Evolutionary conservation across 257 asterid genomes (phyloP), one percentile per base, ranked within the genome.

Genomic region (Solanum chiquidenum): DNA sequence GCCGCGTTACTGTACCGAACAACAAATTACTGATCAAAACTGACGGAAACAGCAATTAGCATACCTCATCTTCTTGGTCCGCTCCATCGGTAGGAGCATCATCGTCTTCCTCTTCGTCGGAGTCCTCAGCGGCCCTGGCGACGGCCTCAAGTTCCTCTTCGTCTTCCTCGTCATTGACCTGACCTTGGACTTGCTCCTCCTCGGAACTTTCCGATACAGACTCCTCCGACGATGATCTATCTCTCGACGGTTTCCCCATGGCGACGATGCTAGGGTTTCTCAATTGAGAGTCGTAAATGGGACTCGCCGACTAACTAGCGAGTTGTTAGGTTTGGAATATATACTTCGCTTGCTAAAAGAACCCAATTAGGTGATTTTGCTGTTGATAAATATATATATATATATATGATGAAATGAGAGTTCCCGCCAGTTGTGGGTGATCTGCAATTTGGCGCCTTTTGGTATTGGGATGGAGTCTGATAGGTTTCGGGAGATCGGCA

Each of bases 131-230:
- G 5, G 93, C 46, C 62, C 99, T 94, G 33, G 98, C 98, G 6
- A 98, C 99, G 12, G 96, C 99, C 87, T 95, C 97, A 8, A 95
- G 96, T 91, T 98, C 99, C 92, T 94, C 98, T 74, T 98, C 98
- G 58, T 97, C 99, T 66, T 92, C 98, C 89, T 93, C 98, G 2
- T 94, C 99, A 87, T 89, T 89, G 68, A 86, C 86, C 87, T 90
- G 94, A 89, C 94, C 98, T 89, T 91, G 91, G 77, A 88, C 90
- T 25, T 38, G 89, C 18, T 91, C 95, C 90, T 84, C 80, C 87
- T 94, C 94, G 34, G 90, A 82, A 40, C 80, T 83, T 12, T 27
- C 84, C 13, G 90, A 86, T 27, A 52, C 52, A 44, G 87, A n/a
- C 80, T 94, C 98, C 76, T 90, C 95, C 85, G 91, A 90, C 62